A percentile compares a stretch with the other conserved stretches of the same genome.
Evolutionary conservation across 345 rosid species (phyloP).

Genomic region (Chamaenerion angustifolium): DNA sequence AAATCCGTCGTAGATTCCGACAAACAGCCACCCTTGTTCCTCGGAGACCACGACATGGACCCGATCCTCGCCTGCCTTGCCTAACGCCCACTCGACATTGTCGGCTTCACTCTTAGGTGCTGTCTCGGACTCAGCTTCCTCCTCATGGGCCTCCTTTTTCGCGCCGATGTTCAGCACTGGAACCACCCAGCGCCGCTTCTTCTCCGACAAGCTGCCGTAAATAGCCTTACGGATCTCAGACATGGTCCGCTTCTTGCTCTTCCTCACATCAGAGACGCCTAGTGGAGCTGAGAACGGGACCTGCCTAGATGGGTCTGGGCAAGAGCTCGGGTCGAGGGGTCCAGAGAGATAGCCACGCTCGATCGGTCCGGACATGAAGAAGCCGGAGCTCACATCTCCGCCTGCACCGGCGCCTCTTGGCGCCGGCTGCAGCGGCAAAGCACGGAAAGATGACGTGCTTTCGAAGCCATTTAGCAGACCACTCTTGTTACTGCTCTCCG

Average conservation of each 20-base stretch:
- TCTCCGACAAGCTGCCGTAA: conserved; percentile 50
- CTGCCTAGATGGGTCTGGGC: conserved; percentile 27
- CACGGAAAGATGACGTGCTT: conserved; percentile 75
- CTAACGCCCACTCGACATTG: conserved; percentile 91
- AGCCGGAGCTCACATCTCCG: conserved; percentile 26
- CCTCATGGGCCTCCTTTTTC: conserved; percentile 31
- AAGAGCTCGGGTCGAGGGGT: conserved; percentile 45
- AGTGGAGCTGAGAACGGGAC: conserved; percentile 86
- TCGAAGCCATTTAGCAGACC: conserved; percentile 64
- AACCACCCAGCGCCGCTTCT: conserved; percentile 88
- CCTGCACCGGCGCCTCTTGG: conserved; percentile 46
- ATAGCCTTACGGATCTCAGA: conserved; percentile 43
- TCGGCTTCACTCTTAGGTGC: conserved; percentile 16
- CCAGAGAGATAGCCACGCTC: conserved; percentile 82
- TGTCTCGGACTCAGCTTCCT: conserved; percentile 13
- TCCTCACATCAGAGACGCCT: conserved; percentile 45
- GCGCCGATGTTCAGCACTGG: conserved; percentile 71
- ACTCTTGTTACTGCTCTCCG: conserved; percentile 22
- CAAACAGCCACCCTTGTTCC: conserved; percentile 95
- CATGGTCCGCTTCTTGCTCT: conserved; percentile 43
- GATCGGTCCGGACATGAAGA: conserved; percentile 82
- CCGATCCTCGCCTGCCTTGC: conserved; percentile 95
- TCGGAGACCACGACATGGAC: conserved; percentile 96
- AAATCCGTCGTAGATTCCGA: conserved; percentile 94
- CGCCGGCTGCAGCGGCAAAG: conserved; percentile 74